phyloP scores from a whole-genome alignment of 495 filamentous ascomycete genomes.

The Penicillium roqueforti region DNA sequence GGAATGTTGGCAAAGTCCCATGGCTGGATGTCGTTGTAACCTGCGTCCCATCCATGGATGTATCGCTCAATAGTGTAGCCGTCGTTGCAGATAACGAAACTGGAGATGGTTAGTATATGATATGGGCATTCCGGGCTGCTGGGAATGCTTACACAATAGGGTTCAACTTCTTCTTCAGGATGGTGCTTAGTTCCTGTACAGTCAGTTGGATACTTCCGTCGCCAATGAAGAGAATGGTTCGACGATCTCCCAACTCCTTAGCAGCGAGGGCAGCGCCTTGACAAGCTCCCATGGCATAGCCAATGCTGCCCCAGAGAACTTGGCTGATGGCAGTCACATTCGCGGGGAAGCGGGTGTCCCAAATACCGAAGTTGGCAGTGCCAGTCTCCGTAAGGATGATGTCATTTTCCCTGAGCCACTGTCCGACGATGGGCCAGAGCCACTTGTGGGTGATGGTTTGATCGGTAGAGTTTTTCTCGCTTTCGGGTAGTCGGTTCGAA shows the following conservation, averaged over 20 bases:
- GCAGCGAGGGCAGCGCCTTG: conserved; percentile 72
- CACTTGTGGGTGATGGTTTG: conserved; percentile 74
- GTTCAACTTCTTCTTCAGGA: conserved; percentile 71
- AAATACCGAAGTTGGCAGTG: conserved; percentile 85
- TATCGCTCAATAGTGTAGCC: conserved; percentile 56
- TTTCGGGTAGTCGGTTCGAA: conserved; percentile 54
- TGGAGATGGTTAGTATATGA: conserved; percentile 26
- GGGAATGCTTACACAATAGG: conserved; percentile 63
- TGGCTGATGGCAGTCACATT: conserved; percentile 74
- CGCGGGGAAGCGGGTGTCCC: conserved; percentile 77
- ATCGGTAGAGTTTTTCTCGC: conserved; percentile 43
- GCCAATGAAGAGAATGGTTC: conserved; percentile 81
- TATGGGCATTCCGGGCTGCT: neutral
- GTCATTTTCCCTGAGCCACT: conserved; percentile 72
- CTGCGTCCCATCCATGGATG: conserved; percentile 60
- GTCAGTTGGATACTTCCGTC: conserved; percentile 87
- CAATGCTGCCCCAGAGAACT: conserved; percentile 87
- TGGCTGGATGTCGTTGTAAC: conserved; percentile 73
- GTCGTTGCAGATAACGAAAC: conserved; percentile 57
- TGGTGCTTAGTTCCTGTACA: conserved; percentile 80
- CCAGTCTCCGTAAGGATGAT: conserved; percentile 86
- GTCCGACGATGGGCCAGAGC: conserved; percentile 79
- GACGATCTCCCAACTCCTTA: conserved; percentile 55
- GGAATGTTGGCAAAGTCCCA: conserved; percentile 73
- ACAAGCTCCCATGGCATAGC: conserved; percentile 72